Percentiles rank a stretch among this genome's conserved stretches.
Evolutionary conservation across 345 rosid genomes (phyloP).

Genomic region (Hirschfeldia incana): DNA sequence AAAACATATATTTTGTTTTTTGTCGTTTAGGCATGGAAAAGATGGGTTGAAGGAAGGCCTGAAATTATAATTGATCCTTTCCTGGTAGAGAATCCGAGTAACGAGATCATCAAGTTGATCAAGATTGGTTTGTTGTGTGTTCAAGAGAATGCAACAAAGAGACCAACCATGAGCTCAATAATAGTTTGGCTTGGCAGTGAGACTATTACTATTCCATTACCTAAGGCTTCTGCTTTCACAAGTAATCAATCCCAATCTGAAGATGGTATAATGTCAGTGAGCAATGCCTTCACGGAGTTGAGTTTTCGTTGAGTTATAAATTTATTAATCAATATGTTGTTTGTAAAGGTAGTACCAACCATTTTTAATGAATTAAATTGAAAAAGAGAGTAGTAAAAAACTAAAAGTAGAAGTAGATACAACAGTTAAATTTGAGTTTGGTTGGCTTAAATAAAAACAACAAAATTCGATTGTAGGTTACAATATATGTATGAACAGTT

Average conservation of each 20-base stretch:
- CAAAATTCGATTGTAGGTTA: too few relatives aligned
- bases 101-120: background rate
- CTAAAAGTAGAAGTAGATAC: too few relatives aligned
- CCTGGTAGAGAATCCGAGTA: background rate
- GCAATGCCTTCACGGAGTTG: background rate
- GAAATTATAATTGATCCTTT: background rate
- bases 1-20: background rate
- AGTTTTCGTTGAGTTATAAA: background rate
- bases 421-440: too few relatives aligned
- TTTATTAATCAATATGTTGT: too few relatives aligned
- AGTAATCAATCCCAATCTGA: background rate
- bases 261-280: background rate
- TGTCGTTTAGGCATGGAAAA: conserved; percentile 6
- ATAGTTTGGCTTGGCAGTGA: background rate
- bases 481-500: too few relatives aligned
- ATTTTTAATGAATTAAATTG: too few relatives aligned
- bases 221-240: conserved; percentile 43
- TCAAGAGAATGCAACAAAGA: background rate
- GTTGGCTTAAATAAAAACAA: too few relatives aligned
- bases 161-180: background rate
- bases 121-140: background rate
- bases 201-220: conserved; percentile 29
- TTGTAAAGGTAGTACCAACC: too few relatives aligned
- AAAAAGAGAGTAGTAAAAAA: too few relatives aligned
- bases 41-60: background rate